Conservation (phyloP, 176 grass and related monocot species). For the Puya raimondii region DNA sequence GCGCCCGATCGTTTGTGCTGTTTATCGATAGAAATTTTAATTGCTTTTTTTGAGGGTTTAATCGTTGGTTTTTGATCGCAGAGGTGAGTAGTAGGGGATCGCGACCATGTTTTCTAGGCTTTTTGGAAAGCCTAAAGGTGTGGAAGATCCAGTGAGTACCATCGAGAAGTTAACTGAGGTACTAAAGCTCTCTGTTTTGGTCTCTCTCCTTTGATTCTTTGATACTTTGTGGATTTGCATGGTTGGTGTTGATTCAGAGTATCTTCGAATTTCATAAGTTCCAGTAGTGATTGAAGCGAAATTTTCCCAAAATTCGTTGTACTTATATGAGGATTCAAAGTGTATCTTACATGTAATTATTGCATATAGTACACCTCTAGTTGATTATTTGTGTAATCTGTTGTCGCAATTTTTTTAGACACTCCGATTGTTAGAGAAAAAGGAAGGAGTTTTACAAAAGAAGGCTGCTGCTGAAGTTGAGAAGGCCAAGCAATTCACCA, state of each 20-base stretch:
- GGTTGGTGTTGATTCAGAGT: neutral
- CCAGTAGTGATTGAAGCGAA: neutral
- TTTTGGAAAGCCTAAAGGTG: neutral
- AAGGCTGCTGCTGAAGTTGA: conserved; percentile 58
- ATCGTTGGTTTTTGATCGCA: neutral
- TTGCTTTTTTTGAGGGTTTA: neutral
- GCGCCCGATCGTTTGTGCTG: too few species aligned
- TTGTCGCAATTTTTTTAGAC: conserved; percentile 29
- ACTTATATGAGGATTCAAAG: neutral
- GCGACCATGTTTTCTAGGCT: neutral
- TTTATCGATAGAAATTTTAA: too few species aligned
- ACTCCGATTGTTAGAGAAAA: conserved; percentile 75
- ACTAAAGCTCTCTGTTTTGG: neutral
- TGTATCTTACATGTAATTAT: neutral
- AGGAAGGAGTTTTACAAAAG: conserved; percentile 61
- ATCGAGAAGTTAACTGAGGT: neutral
- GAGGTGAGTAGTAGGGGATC: neutral
- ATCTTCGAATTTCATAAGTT: neutral
- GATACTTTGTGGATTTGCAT: neutral
- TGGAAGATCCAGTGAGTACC: neutral
- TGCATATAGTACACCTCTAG: neutral
- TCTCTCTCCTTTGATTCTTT: neutral
- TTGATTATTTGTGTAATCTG: neutral
- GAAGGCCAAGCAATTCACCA: conserved; percentile 62
- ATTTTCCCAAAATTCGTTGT: neutral